These are phyloP conservation scores for Salix exigua DNA, from an alignment of 345 rosid species.

Conservation along the genomic window DNA sequence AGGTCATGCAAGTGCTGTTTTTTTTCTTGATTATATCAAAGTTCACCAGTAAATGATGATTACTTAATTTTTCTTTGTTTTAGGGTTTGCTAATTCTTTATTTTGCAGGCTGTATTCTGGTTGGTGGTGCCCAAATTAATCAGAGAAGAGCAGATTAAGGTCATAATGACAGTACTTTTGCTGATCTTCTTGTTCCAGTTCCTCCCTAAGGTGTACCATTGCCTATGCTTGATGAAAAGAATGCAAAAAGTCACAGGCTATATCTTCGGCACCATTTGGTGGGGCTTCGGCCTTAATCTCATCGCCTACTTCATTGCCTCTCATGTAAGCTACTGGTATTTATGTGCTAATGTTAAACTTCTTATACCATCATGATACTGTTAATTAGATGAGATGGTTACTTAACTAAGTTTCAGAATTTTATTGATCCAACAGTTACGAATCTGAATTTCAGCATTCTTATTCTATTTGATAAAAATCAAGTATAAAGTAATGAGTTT, in stretches of 20 bases:
- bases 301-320: slow-evolving; percentile 90
- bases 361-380: background rate
- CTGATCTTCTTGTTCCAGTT: slow-evolving; percentile 53
- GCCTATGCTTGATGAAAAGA: slow-evolving; percentile 61
- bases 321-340: slow-evolving; percentile 44
- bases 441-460: too few species aligned
- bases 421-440: accelerated
- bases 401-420: too few species aligned
- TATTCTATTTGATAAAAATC: too few species aligned
- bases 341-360: background rate
- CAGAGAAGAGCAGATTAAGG: slow-evolving; percentile 54
- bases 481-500: too few species aligned
- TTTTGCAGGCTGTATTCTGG: slow-evolving; percentile 77
- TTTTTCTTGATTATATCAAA: too few species aligned
- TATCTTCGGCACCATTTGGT: slow-evolving; percentile 93
- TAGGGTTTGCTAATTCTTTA: background rate
- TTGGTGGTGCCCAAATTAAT: slow-evolving; percentile 59
- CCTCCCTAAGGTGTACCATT: slow-evolving; percentile 86
- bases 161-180: slow-evolving; percentile 63
- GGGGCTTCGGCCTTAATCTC: slow-evolving; percentile 90
- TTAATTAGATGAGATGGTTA: too few species aligned
- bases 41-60: background rate
- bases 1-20: background rate
- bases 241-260: slow-evolving; percentile 91
- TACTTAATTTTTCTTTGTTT: background rate